Conservation (phyloP, 2,329 filamentous ascomycete species). For the Trichoderma asperellum region DNA sequence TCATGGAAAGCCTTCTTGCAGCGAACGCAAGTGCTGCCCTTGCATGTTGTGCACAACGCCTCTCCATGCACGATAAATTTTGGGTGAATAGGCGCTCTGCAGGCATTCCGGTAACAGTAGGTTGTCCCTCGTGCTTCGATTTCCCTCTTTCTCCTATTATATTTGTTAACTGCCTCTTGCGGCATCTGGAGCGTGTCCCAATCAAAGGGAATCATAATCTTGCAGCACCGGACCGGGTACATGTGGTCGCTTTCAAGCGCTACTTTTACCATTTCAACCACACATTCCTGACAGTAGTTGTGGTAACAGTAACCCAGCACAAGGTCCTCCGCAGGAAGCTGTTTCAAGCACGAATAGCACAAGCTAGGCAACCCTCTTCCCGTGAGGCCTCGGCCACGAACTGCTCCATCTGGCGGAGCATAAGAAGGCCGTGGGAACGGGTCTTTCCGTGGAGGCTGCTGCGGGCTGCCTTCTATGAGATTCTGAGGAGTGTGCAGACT, state of each 20-base stretch:
- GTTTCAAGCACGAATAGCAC: neutral
- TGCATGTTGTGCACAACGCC: constrained; percentile 50
- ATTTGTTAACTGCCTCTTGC: constrained; percentile 40
- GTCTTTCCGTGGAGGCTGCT: no score
- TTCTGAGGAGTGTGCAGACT: neutral
- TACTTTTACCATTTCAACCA: constrained; percentile 46
- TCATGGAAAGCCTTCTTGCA: constrained; percentile 54
- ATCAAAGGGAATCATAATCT: constrained; percentile 44
- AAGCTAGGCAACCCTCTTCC: neutral
- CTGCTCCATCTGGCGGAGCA: neutral
- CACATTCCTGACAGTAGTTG: constrained; percentile 55
- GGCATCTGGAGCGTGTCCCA: constrained; percentile 42
- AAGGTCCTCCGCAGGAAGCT: neutral
- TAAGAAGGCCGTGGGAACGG: neutral
- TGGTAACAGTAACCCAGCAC: constrained; percentile 46
- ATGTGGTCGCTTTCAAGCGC: constrained; percentile 52
- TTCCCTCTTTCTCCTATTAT: constrained; percentile 53
- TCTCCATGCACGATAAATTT: constrained; percentile 37
- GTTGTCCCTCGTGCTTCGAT: constrained; percentile 51
- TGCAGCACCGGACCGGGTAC: constrained; percentile 59
- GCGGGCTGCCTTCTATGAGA: neutral
- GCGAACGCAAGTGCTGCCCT: constrained; percentile 48
- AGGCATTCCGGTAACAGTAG: constrained; percentile 53
- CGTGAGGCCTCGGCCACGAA: neutral
- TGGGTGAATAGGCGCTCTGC: constrained; percentile 52